Percentiles rank a stretch among this genome's conserved stretches.
phyloP scores from a whole-genome alignment of 495 filamentous ascomycete species.

The Penicillium taxi region DNA sequence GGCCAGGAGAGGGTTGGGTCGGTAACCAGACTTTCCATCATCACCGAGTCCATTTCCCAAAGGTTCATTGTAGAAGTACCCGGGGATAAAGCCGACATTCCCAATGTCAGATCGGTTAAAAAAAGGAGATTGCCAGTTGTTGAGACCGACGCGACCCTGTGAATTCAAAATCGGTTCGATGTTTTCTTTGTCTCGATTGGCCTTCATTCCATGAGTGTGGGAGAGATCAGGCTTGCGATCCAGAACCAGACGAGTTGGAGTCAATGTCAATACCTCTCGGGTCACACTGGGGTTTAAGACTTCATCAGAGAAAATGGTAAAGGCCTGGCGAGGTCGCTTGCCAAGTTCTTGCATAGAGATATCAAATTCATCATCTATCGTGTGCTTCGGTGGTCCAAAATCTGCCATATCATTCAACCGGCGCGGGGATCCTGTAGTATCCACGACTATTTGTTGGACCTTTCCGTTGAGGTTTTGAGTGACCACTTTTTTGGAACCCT shows the following conservation, averaged over 20 bases:
- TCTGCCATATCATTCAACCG: slow-evolving; percentile 2
- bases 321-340: slow-evolving; percentile 15
- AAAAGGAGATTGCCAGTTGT: slow-evolving; percentile 25
- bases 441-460: neutral
- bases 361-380: slow-evolving; percentile 24
- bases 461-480: slow-evolving; percentile 2
- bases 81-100: slow-evolving; percentile 22
- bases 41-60: slow-evolving; percentile 24
- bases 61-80: slow-evolving; percentile 26
- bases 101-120: slow-evolving; percentile 20
- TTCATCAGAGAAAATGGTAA: slow-evolving; percentile 33
- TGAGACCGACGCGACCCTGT: slow-evolving; percentile 25
- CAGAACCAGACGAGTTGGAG: slow-evolving; percentile 19
- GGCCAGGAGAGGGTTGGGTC: slow-evolving; percentile 33
- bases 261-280: slow-evolving; percentile 13
- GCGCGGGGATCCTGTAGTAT: neutral
- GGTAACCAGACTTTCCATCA: slow-evolving; percentile 25
- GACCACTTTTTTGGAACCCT: slow-evolving; percentile 12
- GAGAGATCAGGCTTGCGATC: slow-evolving; percentile 11
- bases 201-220: slow-evolving; percentile 6
- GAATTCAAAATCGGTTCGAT: slow-evolving; percentile 35
- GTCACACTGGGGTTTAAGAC: slow-evolving; percentile 3
- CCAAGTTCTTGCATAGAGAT: slow-evolving; percentile 18
- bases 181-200: slow-evolving; percentile 32
- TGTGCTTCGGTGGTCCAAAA: slow-evolving; percentile 5